phyloP scores from a whole-genome alignment of 78 protist genomes.

The Dictyostelium firmibasis region DNA sequence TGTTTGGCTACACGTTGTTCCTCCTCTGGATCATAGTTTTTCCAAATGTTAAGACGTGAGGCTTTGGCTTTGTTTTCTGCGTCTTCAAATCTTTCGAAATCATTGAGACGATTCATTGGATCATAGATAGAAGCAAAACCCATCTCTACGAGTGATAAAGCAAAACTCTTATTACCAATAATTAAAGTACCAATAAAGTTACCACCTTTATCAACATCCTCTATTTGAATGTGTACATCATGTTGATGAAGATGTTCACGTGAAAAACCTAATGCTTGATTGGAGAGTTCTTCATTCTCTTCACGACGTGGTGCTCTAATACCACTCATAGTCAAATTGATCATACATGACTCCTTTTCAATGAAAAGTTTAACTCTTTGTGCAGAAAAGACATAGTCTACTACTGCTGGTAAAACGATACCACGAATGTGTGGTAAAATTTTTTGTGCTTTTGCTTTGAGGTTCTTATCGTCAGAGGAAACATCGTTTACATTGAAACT shows the following conservation, averaged over 20 bases:
- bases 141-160: slow-evolving; percentile 28
- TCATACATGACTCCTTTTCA: slow-evolving; percentile 66
- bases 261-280: slow-evolving; percentile 10
- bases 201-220: slow-evolving; percentile 75
- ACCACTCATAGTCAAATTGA: slow-evolving; percentile 66
- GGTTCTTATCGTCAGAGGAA: slow-evolving; percentile 47
- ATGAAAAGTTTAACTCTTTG: slow-evolving; percentile 72
- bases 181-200: slow-evolving; percentile 62
- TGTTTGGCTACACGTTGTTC: slow-evolving; percentile 32
- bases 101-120: slow-evolving; percentile 16
- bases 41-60: slow-evolving; percentile 55
- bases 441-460: slow-evolving; percentile 59
- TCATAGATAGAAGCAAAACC: slow-evolving; percentile 66
- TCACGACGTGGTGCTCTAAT: slow-evolving; percentile 52
- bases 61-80: slow-evolving; percentile 75
- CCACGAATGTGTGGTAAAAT: slow-evolving; percentile 60
- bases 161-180: slow-evolving; percentile 33
- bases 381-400: slow-evolving; percentile 77
- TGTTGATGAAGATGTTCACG: slow-evolving; percentile 55
- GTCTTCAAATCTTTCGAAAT: not conserved
- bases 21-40: slow-evolving; percentile 79
- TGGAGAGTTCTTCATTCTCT: slow-evolving; percentile 35
- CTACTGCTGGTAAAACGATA: not conserved
- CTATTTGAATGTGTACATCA: slow-evolving; percentile 46
- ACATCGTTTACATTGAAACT: slow-evolving; percentile 44